Percentiles rank a stretch among this genome's conserved stretches.
Evolutionary conservation across 371 early-diverging fungal species (phyloP).

Genomic region (Mortierella sp.): DNA sequence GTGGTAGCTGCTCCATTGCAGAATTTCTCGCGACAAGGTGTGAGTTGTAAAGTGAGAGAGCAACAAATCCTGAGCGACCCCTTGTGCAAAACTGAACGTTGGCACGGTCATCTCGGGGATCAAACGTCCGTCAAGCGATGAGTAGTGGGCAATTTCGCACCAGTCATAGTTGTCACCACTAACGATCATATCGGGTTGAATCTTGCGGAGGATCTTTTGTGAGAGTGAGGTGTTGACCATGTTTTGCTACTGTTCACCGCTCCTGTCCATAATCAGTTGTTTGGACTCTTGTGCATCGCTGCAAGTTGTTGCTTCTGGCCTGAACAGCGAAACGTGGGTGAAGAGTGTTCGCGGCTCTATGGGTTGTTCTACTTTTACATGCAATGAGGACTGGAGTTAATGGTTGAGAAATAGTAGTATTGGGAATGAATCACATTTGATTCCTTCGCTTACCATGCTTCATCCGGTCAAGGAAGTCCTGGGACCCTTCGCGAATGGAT

Average conservation of each 20-base stretch:
- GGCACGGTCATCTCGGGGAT: slow-evolving; percentile 64
- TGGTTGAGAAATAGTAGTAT: neutral
- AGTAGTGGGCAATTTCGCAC: slow-evolving; percentile 72
- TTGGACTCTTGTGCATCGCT: slow-evolving; percentile 74
- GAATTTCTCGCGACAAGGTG: slow-evolving; percentile 14
- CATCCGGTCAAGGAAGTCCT: slow-evolving; percentile 60
- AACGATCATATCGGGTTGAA: slow-evolving; percentile 80
- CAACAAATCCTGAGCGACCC: slow-evolving; percentile 61
- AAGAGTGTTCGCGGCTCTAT: slow-evolving; percentile 71
- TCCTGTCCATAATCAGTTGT: slow-evolving; percentile 62
- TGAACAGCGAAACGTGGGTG: slow-evolving; percentile 86
- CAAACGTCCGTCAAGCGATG: slow-evolving; percentile 8
- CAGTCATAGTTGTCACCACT: slow-evolving; percentile 96
- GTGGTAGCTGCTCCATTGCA: neutral
- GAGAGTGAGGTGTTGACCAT: slow-evolving; percentile 72
- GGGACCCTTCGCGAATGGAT: slow-evolving; percentile 62
- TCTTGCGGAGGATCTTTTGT: slow-evolving; percentile 64
- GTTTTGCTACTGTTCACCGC: slow-evolving; percentile 91
- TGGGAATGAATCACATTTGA: neutral
- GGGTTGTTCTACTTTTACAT: slow-evolving; percentile 11
- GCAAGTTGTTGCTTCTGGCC: slow-evolving; percentile 74
- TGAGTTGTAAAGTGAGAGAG: slow-evolving; percentile 57
- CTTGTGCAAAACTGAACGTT: slow-evolving; percentile 73
- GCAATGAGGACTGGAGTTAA: neutral
- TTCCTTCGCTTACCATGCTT: slow-evolving; percentile 36